phyloP scores from a whole-genome alignment of 2,329 filamentous ascomycete species.

The Colletotrichum noveboracense region DNA sequence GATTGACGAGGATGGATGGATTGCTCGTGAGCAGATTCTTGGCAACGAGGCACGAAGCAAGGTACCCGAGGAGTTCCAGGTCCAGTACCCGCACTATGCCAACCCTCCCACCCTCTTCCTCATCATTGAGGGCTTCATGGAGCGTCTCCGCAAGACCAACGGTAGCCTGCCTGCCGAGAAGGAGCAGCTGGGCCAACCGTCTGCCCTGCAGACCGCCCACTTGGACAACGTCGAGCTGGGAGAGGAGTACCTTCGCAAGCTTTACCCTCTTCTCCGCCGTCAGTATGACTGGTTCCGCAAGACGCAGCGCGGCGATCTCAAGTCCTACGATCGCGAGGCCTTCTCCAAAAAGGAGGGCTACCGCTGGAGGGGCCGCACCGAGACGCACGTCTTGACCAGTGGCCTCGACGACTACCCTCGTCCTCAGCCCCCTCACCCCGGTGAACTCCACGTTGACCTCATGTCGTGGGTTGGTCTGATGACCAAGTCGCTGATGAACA shows the following conservation, averaged over 20 bases:
- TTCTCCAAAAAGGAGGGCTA: conserved; percentile 93
- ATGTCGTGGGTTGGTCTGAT: conserved; percentile 99
- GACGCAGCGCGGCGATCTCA: conserved; percentile 89
- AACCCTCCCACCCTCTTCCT: conserved; percentile 96
- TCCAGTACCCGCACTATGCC: conserved; percentile 96
- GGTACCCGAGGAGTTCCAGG: conserved; percentile 89
- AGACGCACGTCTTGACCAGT: conserved; percentile 87
- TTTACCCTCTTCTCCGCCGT: conserved; percentile 86
- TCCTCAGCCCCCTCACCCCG: conserved; percentile 90
- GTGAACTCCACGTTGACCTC: conserved; percentile 92
- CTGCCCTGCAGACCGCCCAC: conserved; percentile 65
- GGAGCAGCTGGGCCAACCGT: conserved; percentile 46
- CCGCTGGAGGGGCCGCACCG: conserved; percentile 90
- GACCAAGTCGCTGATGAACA: conserved; percentile 82
- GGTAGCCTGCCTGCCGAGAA: conserved; percentile 48
- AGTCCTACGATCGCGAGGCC: conserved; percentile 86
- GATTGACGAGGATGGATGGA: conserved; percentile 98
- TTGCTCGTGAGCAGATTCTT: conserved; percentile 93
- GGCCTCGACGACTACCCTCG: conserved; percentile 97
- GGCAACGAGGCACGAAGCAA: conserved; percentile 92
- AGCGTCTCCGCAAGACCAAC: conserved; percentile 70
- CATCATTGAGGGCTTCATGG: conserved; percentile 82
- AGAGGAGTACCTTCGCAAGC: conserved; percentile 71
- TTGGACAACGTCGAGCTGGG: conserved; percentile 72
- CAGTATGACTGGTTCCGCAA: conserved; percentile 96